Evolutionary conservation across 202 grass and related monocot species (phyloP).

Genomic region (Musa balbisiana): DNA sequence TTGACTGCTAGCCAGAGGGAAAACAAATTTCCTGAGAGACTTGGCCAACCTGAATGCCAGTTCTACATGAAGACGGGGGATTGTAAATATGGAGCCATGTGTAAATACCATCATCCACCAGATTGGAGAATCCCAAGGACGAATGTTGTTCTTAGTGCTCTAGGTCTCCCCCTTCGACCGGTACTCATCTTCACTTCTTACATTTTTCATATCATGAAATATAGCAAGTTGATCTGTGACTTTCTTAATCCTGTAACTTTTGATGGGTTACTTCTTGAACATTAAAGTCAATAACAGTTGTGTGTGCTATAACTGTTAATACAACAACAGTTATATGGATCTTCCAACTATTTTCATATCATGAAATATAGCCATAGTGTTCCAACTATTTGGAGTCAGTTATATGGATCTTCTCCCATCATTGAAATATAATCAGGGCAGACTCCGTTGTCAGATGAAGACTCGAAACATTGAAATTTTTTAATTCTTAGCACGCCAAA

Average conservation of each 20-base stretch:
- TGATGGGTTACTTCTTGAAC: not conserved
- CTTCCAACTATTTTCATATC: too few species aligned
- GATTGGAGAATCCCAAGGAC: slow-evolving; percentile 41
- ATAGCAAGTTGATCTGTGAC: not conserved
- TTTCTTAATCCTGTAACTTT: not conserved
- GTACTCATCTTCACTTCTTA: slow-evolving; percentile 33
- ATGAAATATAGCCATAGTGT: too few species aligned
- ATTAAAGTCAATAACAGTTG: too few species aligned
- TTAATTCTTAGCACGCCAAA: too few species aligned
- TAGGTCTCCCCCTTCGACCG: slow-evolving; percentile 87
- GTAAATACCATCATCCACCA: slow-evolving; percentile 37
- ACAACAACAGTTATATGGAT: too few species aligned
- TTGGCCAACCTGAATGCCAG: slow-evolving; percentile 81
- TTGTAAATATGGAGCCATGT: slow-evolving; percentile 41
- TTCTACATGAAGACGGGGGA: slow-evolving; percentile 42
- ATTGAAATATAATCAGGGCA: too few species aligned
- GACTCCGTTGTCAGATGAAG: too few species aligned
- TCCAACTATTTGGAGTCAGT: too few species aligned
- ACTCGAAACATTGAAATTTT: too few species aligned
- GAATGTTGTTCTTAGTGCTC: slow-evolving; percentile 54
- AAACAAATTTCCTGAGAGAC: slow-evolving; percentile 56
- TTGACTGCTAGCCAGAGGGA: slow-evolving; percentile 41
- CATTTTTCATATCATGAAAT: not conserved
- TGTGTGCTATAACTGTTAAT: too few species aligned
- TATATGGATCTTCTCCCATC: too few species aligned